Conservation (phyloP, 2,329 filamentous ascomycete genomes). For the Alternaria sp. region DNA sequence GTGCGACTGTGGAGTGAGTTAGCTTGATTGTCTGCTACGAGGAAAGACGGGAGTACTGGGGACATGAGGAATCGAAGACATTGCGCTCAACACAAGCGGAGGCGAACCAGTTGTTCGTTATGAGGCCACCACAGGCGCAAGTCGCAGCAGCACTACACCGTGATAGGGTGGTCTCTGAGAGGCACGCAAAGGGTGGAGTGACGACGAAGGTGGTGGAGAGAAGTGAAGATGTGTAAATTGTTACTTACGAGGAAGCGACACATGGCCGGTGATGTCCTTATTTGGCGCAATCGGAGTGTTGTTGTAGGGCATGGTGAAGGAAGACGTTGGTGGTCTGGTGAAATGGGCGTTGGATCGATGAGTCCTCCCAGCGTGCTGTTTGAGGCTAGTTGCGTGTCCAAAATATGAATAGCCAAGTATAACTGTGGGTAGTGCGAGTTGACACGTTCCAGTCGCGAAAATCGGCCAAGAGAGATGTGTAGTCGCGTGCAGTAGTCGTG, state of each 20-base stretch:
- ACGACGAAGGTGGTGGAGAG: background rate
- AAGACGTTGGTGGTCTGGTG: background rate
- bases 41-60: background rate
- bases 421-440: background rate
- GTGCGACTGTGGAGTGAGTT: conserved; percentile 68
- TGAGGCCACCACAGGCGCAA: background rate
- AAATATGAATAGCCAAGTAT: background rate
- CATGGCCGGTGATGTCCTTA: conserved; percentile 83
- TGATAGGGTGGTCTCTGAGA: background rate
- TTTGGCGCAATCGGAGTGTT: conserved; percentile 80
- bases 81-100: background rate
- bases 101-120: background rate
- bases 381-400: background rate
- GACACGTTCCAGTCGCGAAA: conserved; percentile 16
- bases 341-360: background rate
- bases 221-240: background rate
- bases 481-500: conserved; percentile 14
- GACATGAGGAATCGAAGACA: background rate
- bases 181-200: background rate
- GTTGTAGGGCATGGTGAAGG: conserved; percentile 76
- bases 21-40: background rate
- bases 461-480: background rate
- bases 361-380: background rate
- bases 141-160: background rate
- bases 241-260: conserved; percentile 79